phyloP scores from a whole-genome alignment of 2,329 filamentous ascomycete species.

The Xylaria sp. region DNA sequence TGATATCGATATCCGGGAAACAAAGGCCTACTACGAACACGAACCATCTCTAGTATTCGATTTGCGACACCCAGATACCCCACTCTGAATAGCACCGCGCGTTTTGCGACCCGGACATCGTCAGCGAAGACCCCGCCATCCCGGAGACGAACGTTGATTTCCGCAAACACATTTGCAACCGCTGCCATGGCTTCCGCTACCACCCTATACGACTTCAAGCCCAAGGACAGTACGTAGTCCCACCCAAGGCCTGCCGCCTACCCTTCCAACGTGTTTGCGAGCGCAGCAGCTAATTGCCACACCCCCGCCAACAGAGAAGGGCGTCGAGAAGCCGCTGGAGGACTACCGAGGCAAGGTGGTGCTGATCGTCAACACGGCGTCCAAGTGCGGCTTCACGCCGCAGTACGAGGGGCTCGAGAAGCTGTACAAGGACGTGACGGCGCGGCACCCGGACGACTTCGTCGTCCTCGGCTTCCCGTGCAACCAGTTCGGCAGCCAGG shows the following conservation, averaged over 20 bases:
- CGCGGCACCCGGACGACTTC: slow-evolving; percentile 74
- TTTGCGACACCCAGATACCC: slow-evolving; percentile 26
- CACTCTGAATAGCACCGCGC: slow-evolving; percentile 25
- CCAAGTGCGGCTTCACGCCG: slow-evolving; percentile 97
- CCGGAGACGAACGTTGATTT: slow-evolving; percentile 2
- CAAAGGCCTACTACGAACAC: slow-evolving; percentile 2
- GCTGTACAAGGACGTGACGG: slow-evolving; percentile 78
- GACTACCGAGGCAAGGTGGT: slow-evolving; percentile 89
- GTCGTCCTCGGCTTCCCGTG: slow-evolving; percentile 93
- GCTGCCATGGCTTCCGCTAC: slow-evolving; percentile 68
- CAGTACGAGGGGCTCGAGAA: slow-evolving; percentile 91
- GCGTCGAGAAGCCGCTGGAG: slow-evolving; percentile 68
- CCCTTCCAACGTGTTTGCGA: neutral
- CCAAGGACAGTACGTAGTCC: slow-evolving; percentile 70
- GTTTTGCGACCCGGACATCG: slow-evolving; percentile 16
- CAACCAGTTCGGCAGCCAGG: slow-evolving; percentile 95
- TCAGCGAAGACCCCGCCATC: slow-evolving; percentile 8
- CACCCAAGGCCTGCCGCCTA: neutral
- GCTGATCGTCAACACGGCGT: slow-evolving; percentile 95
- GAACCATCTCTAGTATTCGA: slow-evolving; percentile 19
- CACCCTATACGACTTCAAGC: slow-evolving; percentile 81
- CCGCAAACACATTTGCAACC: slow-evolving; percentile 18
- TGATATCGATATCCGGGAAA: neutral
- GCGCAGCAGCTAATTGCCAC: slow-evolving; percentile 18
- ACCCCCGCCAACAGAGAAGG: slow-evolving; percentile 61